phyloP scores from a whole-genome alignment of 805 yeast genomes.

The Candida gorgasii region DNA sequence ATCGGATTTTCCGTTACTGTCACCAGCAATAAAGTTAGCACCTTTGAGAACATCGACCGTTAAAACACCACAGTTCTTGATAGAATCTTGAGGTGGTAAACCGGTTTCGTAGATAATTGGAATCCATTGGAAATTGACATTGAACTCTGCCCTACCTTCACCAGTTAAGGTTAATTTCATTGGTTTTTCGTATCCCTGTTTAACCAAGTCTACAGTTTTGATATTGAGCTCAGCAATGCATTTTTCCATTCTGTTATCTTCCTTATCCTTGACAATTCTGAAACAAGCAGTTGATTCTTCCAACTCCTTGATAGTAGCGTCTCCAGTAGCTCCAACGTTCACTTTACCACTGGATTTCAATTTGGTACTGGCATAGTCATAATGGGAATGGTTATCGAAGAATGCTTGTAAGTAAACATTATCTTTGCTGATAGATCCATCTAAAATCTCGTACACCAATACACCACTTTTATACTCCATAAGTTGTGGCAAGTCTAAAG shows the following conservation, averaged over 20 bases:
- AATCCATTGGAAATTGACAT: conserved; percentile 70
- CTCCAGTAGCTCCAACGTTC: conserved; percentile 55
- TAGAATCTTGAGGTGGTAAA: conserved; percentile 73
- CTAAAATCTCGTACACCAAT: conserved; percentile 63
- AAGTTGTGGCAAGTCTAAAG: conserved; percentile 59
- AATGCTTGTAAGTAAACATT: conserved; percentile 70
- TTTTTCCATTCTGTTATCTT: conserved; percentile 56
- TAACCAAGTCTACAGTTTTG: conserved; percentile 65
- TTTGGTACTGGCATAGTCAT: conserved; percentile 58
- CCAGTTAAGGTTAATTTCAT: conserved; percentile 57
- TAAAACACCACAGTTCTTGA: conserved; percentile 72
- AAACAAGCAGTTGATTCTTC: conserved; percentile 69
- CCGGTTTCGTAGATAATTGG: conserved; percentile 60
- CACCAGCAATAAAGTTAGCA: conserved; percentile 75
- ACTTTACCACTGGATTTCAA: conserved; percentile 46
- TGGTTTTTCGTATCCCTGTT: conserved; percentile 65
- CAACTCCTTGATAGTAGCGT: conserved; percentile 73
- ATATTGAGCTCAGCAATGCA: conserved; percentile 61
- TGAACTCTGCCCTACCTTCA: conserved; percentile 48
- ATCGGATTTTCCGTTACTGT: conserved; percentile 89
- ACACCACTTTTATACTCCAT: conserved; percentile 70
- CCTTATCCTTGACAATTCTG: conserved; percentile 58
- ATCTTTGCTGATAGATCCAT: conserved; percentile 55
- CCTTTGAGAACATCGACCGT: conserved; percentile 64
- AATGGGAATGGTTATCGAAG: conserved; percentile 73